Conservation (phyloP, 176 grass and related monocot genomes). For the Cenchrus purpureus region DNA sequence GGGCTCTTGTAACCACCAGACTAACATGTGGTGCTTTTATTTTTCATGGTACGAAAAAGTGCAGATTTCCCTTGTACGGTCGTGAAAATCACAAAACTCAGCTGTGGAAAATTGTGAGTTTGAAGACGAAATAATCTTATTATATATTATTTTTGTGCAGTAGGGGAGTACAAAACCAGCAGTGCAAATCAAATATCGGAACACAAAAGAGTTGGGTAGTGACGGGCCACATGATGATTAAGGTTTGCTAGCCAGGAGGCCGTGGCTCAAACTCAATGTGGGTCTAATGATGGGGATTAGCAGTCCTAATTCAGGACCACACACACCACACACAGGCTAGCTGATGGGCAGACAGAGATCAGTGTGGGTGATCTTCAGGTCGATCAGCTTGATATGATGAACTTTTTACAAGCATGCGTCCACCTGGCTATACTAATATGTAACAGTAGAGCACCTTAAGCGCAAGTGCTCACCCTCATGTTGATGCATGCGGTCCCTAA, state of each 20-base stretch:
- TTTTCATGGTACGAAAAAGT: too few relatives aligned
- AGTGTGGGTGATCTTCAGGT: not conserved
- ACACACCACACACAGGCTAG: slow-evolving; percentile 15
- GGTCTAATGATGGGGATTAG: slow-evolving; percentile 45
- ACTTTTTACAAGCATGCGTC: not conserved
- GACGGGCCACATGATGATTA: slow-evolving; percentile 22
- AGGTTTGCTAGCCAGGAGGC: not conserved
- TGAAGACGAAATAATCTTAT: not conserved
- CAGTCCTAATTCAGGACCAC: slow-evolving; percentile 8
- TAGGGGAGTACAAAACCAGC: not conserved
- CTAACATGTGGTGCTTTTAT: too few relatives aligned
- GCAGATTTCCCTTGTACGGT: too few relatives aligned
- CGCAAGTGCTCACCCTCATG: not conserved
- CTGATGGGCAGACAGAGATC: not conserved
- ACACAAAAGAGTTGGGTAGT: not conserved
- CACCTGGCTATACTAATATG: not conserved
- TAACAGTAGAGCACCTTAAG: not conserved
- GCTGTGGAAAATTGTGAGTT: not conserved
- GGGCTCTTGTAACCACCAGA: too few relatives aligned
- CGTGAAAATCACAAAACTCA: too few relatives aligned
- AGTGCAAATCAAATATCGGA: not conserved
- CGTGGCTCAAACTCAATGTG: not conserved
- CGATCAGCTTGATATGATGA: not conserved
- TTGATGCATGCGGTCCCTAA: not conserved
- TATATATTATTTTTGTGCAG: not conserved